These are phyloP conservation scores for Rhizopus stolonifer DNA, from an alignment of 371 early-diverging fungal genomes.

Conservation along the genomic window DNA sequence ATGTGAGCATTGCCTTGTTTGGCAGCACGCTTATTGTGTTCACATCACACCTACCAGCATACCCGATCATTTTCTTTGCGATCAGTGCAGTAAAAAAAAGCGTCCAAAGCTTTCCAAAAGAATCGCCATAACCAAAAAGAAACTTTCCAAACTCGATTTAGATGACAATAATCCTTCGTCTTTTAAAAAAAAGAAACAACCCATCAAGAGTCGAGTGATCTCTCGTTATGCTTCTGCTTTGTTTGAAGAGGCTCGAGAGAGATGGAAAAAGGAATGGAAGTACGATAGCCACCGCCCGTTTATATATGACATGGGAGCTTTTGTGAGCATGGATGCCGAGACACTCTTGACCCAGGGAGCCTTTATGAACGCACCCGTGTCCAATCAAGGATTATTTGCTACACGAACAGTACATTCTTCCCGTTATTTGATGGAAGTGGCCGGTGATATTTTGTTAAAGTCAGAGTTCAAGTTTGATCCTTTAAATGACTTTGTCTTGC, in stretches of 20 bases:
- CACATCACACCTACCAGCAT: slow-evolving; percentile 30
- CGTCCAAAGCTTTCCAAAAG: slow-evolving; percentile 19
- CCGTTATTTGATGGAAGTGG: slow-evolving; percentile 70
- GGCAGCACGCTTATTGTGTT: slow-evolving; percentile 17
- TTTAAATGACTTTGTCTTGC: slow-evolving; percentile 57
- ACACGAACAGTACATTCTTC: slow-evolving; percentile 50
- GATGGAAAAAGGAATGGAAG: slow-evolving; percentile 21
- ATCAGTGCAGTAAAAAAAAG: slow-evolving; percentile 55
- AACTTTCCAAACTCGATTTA: slow-evolving; percentile 14
- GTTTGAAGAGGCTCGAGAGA: slow-evolving; percentile 26
- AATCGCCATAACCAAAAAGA: slow-evolving; percentile 17
- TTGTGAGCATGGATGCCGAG: slow-evolving; percentile 19
- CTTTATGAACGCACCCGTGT: slow-evolving; percentile 17
- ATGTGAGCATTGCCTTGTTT: slow-evolving; percentile 12
- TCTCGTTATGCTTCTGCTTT: slow-evolving; percentile 23
- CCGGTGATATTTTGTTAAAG: slow-evolving; percentile 70
- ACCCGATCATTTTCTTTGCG: slow-evolving; percentile 84
- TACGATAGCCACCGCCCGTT: slow-evolving; percentile 4
- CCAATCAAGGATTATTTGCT: slow-evolving; percentile 62
- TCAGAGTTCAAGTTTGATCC: slow-evolving; percentile 63
- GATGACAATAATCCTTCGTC: slow-evolving; percentile 4
- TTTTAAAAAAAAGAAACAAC: slow-evolving; percentile 6
- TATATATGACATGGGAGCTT: slow-evolving; percentile 17
- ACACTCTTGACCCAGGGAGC: slow-evolving; percentile 14
- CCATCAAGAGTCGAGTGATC: slow-evolving; percentile 16